Evolutionary conservation across 2,329 filamentous ascomycete genomes (phyloP), one percentile per base, ranked within the genome.

Genomic region (Apiospora phragmitis): DNA sequence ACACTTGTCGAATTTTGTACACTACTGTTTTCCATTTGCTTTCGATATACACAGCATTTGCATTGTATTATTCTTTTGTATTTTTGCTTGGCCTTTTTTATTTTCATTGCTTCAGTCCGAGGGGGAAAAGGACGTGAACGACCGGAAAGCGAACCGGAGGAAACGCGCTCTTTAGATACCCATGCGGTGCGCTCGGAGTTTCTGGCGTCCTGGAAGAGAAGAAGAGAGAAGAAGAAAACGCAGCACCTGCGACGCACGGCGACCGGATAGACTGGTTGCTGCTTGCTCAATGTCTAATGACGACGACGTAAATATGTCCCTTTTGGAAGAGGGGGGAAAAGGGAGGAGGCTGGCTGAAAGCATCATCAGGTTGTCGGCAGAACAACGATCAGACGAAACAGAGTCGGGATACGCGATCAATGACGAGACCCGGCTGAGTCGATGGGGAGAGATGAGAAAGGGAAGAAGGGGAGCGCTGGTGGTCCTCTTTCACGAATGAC

Each of bases 251-350:
- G 43, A 49, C 32, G 29, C 32, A 49, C 67, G 45, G 29, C 43
- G 43, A 18, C 29, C 47, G 8, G 29, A 38, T 67, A 68, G 32
- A 55, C 35, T 35, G 32, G 43, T 51, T 18, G n/a, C 45, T 24
- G 21, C 29, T 49, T 51, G 35, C 67, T 38, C 67, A 68, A 68
- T 68, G 67, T 68, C 67, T 68, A 68, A 68, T 68, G 67, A 55
- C 45, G 16, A 68, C 26, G 43, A 68, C 65, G 42, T 67, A 35
- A 29, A 21, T n/a, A n/a, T n/a, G n/a, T n/a, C 55, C 51, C 55
- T 62, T 38, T 35, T 29, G 21, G 32, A 38, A 21, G 29, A 21
- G 51, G 29, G 21, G 21, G 32, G 4, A 38, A 29, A 62, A 38
- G 9, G 18, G 51, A 21, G 32, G 55, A 5, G 29, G 18, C 32